phyloP scores from a whole-genome alignment of 2,329 filamentous ascomycete species.

The Lachnellula hyalina region DNA sequence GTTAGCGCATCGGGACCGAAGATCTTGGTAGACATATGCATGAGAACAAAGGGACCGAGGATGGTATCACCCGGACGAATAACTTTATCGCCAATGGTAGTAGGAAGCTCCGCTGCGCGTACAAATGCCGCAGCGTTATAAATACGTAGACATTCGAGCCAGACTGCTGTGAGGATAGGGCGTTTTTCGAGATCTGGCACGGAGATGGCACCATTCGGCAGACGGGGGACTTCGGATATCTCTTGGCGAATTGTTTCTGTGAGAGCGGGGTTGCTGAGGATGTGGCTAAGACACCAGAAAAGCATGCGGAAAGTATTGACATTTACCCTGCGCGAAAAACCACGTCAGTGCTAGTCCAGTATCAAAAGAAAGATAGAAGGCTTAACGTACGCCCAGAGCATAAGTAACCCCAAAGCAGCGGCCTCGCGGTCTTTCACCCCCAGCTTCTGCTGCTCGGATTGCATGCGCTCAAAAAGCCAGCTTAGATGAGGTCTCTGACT shows the following conservation, averaged over 20 bases:
- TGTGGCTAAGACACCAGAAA: background rate
- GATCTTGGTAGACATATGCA: background rate
- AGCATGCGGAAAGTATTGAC: background rate
- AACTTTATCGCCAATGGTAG: background rate
- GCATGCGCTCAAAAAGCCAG: no score
- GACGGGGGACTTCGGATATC: background rate
- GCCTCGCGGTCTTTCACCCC: no score
- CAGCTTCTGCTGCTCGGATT: no score
- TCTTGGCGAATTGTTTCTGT: background rate
- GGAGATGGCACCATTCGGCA: background rate
- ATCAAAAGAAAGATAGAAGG: no score
- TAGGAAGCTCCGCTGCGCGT: background rate
- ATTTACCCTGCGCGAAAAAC: background rate
- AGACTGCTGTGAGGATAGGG: background rate
- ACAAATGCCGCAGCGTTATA: background rate
- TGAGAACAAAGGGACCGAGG: background rate
- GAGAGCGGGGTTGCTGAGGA: background rate
- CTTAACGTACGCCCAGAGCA: no score
- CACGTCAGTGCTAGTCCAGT: no score
- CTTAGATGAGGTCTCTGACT: no score
- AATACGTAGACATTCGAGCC: background rate
- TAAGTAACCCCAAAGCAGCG: no score
- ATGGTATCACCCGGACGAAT: background rate
- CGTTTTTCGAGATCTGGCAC: background rate
- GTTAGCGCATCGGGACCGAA: background rate